Conservation (phyloP, 345 rosid species). For the Turnera subulata region DNA sequence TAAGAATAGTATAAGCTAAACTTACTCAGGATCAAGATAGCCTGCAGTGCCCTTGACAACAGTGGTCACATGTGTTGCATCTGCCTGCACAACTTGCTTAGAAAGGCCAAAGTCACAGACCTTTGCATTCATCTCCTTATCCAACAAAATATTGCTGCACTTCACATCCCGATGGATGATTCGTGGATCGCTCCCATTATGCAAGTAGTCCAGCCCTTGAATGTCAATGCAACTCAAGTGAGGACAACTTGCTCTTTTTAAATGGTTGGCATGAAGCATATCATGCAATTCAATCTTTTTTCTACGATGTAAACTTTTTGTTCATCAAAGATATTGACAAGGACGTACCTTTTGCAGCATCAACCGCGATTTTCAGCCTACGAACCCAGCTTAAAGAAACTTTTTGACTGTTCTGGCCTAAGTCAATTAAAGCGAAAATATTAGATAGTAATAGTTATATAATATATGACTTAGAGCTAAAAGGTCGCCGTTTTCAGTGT, state of each 20-base stretch:
- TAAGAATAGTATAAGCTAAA: too few species aligned
- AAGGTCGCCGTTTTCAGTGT: too few species aligned
- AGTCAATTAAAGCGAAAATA: background rate
- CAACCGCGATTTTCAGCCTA: conserved; percentile 81
- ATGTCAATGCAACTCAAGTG: background rate
- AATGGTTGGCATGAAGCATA: conserved; percentile 1
- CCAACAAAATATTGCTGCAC: conserved; percentile 80
- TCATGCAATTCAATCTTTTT: too few species aligned
- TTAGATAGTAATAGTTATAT: too few species aligned
- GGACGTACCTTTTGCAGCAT: conserved; percentile 87
- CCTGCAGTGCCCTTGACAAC: conserved; percentile 94
- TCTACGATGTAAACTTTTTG: too few species aligned
- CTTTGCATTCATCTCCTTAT: conserved; percentile 80
- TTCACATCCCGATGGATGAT: conserved; percentile 88
- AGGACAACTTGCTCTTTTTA: background rate
- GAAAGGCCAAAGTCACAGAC: conserved; percentile 78
- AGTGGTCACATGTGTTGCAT: conserved; percentile 85
- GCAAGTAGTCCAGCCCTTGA: conserved; percentile 85
- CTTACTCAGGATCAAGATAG: conserved; percentile 93
- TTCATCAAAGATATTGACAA: too few species aligned
- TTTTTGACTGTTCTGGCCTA: conserved; percentile 57
- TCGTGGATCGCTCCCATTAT: conserved; percentile 79
- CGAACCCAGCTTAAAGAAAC: conserved; percentile 79
- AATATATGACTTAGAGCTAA: too few species aligned
- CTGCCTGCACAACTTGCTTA: conserved; percentile 62